These are phyloP conservation scores for Irpex rosettiformis DNA, from an alignment of 1,284 basidiomycete species.

Conservation along the genomic window DNA sequence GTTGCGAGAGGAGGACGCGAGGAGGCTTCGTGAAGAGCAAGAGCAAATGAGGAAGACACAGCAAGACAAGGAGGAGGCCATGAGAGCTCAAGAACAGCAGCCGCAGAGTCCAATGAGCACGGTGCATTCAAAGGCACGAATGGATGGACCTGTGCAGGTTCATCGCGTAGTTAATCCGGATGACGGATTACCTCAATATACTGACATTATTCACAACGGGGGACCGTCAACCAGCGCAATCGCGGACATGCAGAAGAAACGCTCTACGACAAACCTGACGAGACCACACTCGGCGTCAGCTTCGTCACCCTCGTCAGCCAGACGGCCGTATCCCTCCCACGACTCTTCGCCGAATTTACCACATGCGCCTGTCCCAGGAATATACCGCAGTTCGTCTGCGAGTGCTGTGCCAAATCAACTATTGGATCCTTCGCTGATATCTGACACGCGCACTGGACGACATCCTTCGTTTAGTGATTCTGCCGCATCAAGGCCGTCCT, in stretches of 20 bases:
- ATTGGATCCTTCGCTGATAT: background rate
- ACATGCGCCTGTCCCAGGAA: background rate
- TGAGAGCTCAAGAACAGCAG: background rate
- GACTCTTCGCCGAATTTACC: background rate
- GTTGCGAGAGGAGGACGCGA: background rate
- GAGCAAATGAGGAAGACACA: background rate
- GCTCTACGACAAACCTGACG: background rate
- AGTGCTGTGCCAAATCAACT: constrained; percentile 3
- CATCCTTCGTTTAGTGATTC: constrained; percentile 12
- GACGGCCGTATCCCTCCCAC: background rate
- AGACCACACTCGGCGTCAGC: background rate
- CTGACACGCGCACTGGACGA: constrained; percentile 7
- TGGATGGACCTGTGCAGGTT: background rate
- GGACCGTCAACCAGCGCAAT: background rate
- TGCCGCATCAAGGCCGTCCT: background rate
- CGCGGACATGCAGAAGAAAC: background rate
- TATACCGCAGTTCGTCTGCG: constrained; percentile 13
- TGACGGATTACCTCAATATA: constrained; percentile 16
- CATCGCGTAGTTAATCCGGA: background rate
- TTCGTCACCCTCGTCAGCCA: background rate
- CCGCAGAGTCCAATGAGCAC: background rate
- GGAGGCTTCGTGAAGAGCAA: background rate
- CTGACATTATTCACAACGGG: constrained; percentile 11
- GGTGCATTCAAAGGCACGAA: background rate
- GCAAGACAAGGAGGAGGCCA: background rate